Evolutionary conservation across 176 grass and related monocot species (phyloP), one percentile per base, ranked within the genome.

Genomic region (Cenchrus fungigraminus): DNA sequence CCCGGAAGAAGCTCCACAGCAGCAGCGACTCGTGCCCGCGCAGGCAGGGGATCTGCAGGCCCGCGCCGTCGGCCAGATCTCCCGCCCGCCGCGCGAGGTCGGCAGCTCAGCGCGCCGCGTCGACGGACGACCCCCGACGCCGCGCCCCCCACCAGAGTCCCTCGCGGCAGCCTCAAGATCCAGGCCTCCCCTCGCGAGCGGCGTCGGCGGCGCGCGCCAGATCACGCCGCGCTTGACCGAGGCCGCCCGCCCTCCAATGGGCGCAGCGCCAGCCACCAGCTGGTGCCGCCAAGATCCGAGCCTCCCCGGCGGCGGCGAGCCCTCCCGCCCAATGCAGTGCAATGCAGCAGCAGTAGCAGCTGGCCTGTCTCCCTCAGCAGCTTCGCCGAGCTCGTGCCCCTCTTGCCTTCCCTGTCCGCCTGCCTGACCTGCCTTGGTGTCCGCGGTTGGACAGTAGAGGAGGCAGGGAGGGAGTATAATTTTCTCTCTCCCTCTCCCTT

Each of bases 11-110:
- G 0, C 84, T 79, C 85, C 76, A 91, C 68, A 74, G 80, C 75
- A 79, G 80, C 75, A 76, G 76, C 45, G 61, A 25, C 8, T 56
- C 74, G 66, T 59, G 66, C 4, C 57, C 79, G 60, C 40, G 62
- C 50, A 68, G 50, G 74, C 80, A 79, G 84, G 68, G 80, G 84
- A 91, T 91, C 89, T 84, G 80, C 80, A 68, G 84, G 15, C 50
- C 74, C n/a, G 12, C 84, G 75, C 84, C 89, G 75, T 69, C 76
- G 60, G 85, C 80, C 89, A 91, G 89, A 91, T 91, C 89, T 91
- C 89, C 80, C 51, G 3, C 37, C 17, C 65, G 79, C 84, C 47
- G 29, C 32, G 53, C 74, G 61, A 61, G 50, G 81, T 61, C 74
- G 79, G 76, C 76, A 47, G 68, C 68, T 19, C 51, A 44, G 79